Conservation (phyloP, 768 basidiomycete genomes). For the Xerocomellus amylosporus region DNA sequence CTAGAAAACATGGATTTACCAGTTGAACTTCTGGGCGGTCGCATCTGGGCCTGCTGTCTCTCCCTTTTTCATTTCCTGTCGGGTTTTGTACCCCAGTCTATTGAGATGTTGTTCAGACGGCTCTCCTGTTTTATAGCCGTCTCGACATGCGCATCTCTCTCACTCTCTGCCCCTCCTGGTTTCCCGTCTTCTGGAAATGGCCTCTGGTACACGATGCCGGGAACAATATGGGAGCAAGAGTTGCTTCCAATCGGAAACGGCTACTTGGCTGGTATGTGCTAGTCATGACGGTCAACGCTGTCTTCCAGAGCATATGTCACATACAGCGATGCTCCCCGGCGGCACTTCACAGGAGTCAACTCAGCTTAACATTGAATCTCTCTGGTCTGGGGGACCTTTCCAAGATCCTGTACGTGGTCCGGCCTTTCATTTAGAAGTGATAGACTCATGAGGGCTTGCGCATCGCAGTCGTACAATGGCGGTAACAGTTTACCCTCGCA, state of each 20-base stretch:
- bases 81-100: conserved; percentile 15
- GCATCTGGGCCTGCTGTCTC: conserved; percentile 16
- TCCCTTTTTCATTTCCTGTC: conserved; percentile 10
- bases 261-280: conserved; percentile 53
- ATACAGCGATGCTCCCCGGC: conserved; percentile 61
- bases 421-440: neutral
- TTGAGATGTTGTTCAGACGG: conserved; percentile 17
- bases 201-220: conserved; percentile 62
- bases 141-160: conserved; percentile 19
- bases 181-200: conserved; percentile 75
- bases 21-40: conserved; percentile 15
- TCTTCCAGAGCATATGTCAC: neutral
- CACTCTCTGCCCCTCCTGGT: conserved; percentile 34
- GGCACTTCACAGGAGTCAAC: conserved; percentile 57
- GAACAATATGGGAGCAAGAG: conserved; percentile 53
- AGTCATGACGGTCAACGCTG: neutral
- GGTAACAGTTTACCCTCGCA: conserved; percentile 58
- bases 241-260: conserved; percentile 75
- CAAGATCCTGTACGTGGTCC: conserved; percentile 50
- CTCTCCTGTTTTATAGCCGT: conserved; percentile 21
- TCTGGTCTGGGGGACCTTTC: conserved; percentile 77
- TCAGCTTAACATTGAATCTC: conserved; percentile 71
- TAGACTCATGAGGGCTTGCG: neutral
- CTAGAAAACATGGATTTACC: conserved; percentile 22
- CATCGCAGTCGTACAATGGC: conserved; percentile 56